These are phyloP conservation scores for Rhizophagus clarus DNA, from an alignment of 192 early-diverging fungal species.

Conservation along the genomic window DNA sequence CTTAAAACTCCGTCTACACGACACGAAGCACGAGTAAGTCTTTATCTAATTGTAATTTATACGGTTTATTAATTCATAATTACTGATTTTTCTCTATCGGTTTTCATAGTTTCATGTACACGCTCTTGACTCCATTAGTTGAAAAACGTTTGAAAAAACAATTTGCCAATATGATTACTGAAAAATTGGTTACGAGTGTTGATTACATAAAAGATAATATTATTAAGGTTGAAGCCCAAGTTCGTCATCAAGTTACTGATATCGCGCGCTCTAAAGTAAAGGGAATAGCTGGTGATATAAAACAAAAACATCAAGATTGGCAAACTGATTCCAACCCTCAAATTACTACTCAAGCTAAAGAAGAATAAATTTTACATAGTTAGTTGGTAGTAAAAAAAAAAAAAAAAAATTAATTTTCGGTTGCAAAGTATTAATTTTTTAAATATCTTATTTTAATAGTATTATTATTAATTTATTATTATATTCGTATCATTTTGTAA, in stretches of 20 bases:
- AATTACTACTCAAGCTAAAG: too few relatives aligned
- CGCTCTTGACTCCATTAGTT: background rate
- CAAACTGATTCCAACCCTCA: too few relatives aligned
- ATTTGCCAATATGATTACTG: background rate
- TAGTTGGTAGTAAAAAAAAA: too few relatives aligned
- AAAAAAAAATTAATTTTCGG: too few relatives aligned
- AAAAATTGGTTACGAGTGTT: background rate
- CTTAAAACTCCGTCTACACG: constrained; percentile 46
- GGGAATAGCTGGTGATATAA: too few relatives aligned
- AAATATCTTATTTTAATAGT: too few relatives aligned
- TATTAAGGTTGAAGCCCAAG: background rate
- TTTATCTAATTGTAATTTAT: background rate
- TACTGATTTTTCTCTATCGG: background rate
- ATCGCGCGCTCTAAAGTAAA: too few relatives aligned
- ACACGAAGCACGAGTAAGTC: constrained; percentile 52
- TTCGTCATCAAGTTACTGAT: background rate
- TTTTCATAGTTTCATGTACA: constrained; percentile 6
- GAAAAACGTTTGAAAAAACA: constrained; percentile 1
- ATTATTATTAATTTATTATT: too few relatives aligned
- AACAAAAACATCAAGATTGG: too few relatives aligned
- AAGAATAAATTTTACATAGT: too few relatives aligned
- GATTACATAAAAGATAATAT: background rate
- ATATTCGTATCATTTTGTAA: too few relatives aligned
- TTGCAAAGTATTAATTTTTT: too few relatives aligned
- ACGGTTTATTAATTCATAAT: background rate